A percentile compares a stretch with the other conserved stretches of the same genome.
These are phyloP conservation scores for Graphilbum sp. DNA, from an alignment of 2,329 filamentous ascomycete genomes.

Conservation along the genomic window DNA sequence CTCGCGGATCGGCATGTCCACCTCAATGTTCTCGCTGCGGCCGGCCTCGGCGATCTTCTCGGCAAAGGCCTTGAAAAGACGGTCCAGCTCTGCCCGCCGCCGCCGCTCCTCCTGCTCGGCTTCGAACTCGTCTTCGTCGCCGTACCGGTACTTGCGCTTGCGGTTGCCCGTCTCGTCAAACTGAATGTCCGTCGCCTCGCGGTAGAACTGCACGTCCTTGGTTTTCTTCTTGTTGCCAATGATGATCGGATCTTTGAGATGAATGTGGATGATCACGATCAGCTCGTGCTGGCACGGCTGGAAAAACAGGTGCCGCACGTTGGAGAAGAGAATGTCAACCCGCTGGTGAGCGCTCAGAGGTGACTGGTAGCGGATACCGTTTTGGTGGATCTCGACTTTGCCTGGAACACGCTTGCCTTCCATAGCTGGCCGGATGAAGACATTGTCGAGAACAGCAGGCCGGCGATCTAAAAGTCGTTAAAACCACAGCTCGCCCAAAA, in stretches of 20 bases:
- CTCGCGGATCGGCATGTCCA: conserved; percentile 93
- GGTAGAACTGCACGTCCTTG: conserved; percentile 95
- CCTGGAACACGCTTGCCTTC: conserved; percentile 95
- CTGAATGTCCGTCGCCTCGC: conserved; percentile 94
- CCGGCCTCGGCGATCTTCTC: conserved; percentile 96
- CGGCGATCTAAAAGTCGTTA: conserved; percentile 50
- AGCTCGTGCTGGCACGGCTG: conserved; percentile 92
- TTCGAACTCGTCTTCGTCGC: conserved; percentile 97
- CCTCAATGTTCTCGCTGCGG: conserved; percentile 75
- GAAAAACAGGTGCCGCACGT: conserved; percentile 97
- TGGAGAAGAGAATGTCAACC: conserved; percentile 92
- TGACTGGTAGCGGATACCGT: conserved; percentile 90
- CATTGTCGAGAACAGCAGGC: conserved; percentile 77
- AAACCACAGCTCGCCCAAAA: too few species aligned
- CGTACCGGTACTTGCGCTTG: conserved; percentile 93
- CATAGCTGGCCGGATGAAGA: conserved; percentile 88
- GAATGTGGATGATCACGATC: conserved; percentile 95
- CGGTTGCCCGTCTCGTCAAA: conserved; percentile 98
- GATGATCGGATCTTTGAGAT: conserved; percentile 95
- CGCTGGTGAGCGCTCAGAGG: conserved; percentile 63
- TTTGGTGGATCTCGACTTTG: conserved; percentile 94
- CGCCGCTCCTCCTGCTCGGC: conserved; percentile 94
- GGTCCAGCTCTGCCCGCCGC: conserved; percentile 78
- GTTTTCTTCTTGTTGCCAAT: conserved; percentile 97
- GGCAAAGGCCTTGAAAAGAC: conserved; percentile 88